Evolutionary conservation across 2,329 filamentous ascomycete species (phyloP), one percentile per base, ranked within the genome.

Genomic region (Colletotrichum truncatum): DNA sequence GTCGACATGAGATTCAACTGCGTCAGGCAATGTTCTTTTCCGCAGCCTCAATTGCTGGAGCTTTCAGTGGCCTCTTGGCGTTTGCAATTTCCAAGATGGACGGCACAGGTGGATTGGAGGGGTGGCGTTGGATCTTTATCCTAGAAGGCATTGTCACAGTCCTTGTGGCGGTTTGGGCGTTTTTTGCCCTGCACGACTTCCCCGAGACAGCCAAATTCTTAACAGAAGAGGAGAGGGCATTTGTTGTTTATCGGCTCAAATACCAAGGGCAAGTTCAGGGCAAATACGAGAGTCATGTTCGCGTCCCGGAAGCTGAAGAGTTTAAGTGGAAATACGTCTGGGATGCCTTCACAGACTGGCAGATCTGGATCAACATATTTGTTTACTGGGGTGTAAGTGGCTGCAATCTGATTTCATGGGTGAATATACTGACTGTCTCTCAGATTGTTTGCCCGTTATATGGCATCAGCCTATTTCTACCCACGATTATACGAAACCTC

Each of bases 141-240:
- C 83, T 92, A 6, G 89, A 92, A 77, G 92, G 92, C 1, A 83
- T 93, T 1, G 85, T 83, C 0, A 93, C 92, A 0, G 84, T 93
- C 1, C 1, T 93, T 1, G 84, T 93, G 5, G 93, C 92, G 1
- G 64, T 89, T 4, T 70, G 82, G 1, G 88, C 88, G 1, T 94
- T 91, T 77, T 94, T 88, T 81, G 82, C 89, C 68, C 87, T 97
- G 1, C 85, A 92, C 70, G 93, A 97, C 72, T 97, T 93, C 70
- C 94, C 94, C 0, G 92, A 93, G 68, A 88, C 91, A 23, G 92
- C 93, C 0, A 85, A 71, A 0, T 97, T 97, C 73, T 83, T 97
- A 21, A 89, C 87, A 0, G 85, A 88, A 8, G 85, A 88, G 32
- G 93, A 97, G 70, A 86, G 91, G 3, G 85, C 84, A 1, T 89